Percentiles rank a stretch among this genome's conserved stretches.
Evolutionary conservation across 306 rosid genomes (phyloP).

Genomic region (Ziziphus jujuba): DNA sequence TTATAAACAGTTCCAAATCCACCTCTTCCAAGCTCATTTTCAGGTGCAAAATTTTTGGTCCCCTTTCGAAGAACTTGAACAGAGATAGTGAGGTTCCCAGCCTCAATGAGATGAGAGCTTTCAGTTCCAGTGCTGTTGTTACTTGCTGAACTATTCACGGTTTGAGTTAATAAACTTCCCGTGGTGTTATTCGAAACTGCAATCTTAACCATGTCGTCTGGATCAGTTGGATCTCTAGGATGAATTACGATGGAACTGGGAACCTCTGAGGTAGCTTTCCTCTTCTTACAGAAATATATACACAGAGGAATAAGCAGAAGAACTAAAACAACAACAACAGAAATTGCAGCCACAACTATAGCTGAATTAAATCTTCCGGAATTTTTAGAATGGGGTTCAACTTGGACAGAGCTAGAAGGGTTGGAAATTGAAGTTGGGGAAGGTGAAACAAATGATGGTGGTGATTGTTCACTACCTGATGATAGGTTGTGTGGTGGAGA

Average conservation of each 20-base stretch:
- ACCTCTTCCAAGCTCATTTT: slow-evolving; percentile 77
- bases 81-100: slow-evolving; percentile 55
- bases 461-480: slow-evolving; percentile 10
- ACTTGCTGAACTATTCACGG: slow-evolving; percentile 45
- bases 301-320: slow-evolving; percentile 38
- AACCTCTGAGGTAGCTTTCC: slow-evolving; percentile 32
- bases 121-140: slow-evolving; percentile 53
- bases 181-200: slow-evolving; percentile 49
- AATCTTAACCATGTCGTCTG: slow-evolving; percentile 47
- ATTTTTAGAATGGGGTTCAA: slow-evolving; percentile 21
- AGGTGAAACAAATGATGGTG: slow-evolving; percentile 26
- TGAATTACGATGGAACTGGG: slow-evolving; percentile 63
- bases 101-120: slow-evolving; percentile 47
- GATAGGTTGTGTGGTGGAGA: slow-evolving; percentile 28
- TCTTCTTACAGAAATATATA: slow-evolving; percentile 41
- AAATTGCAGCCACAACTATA: slow-evolving; percentile 30
- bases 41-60: slow-evolving; percentile 54
- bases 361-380: slow-evolving; percentile 33
- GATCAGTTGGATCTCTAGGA: slow-evolving; percentile 61
- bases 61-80: slow-evolving; percentile 71
- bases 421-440: slow-evolving; percentile 27
- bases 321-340: slow-evolving; percentile 14
- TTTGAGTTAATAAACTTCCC: slow-evolving; percentile 51
- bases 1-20: slow-evolving; percentile 89
- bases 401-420: slow-evolving; percentile 24